Base-by-base conservation (phyloP, 2,329 filamentous ascomycete species). In the Elsinoe necatrix region DNA sequence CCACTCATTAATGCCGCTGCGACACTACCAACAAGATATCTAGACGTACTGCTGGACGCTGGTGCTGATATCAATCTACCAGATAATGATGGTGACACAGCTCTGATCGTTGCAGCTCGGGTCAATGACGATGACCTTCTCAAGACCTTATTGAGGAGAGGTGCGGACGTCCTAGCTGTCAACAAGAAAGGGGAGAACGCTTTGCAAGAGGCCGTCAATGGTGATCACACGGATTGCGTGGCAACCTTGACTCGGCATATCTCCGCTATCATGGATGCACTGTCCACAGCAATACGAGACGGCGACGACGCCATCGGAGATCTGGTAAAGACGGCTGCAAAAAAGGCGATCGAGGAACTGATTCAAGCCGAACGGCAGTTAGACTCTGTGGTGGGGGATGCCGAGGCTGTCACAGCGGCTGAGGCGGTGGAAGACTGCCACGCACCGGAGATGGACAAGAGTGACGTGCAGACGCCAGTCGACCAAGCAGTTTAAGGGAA, bases 141-240 rank as follows among this genome's bases (percentile, higher is more conserved):
- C 20, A 25, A 25, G 23, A 45, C 41, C 12, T 45, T 45, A 18
- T 25, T 45, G 12, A 18, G 20, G 12, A 45, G 41, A 45, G 41
- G 20, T 3, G 41, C 18, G 5, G 41, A 45, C 18, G 41, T 45
- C 23, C 41, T 45, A 11, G 41, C 20, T 12, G 14, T 45, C 14
- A 45, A 45, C 41, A 45, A 45, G 20, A 45, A 45, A 12, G 41
- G 41, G 12, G 25, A 45, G 41, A 45, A 45, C n/a, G 41, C 20
- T 9, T 45, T 45, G n/a, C 20, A 25, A n/a, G 20, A 45, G 23
- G 20, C 41, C 41, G 41, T 23, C 25, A 20, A 21, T 8, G 6
- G 12, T 9, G 20, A n/a, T 7, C 18, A 14, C 41, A 45, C 41
- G 8, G n/a, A 25, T 45, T 45, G 41, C 23, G 20, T 45, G 41